Evolutionary conservation across 805 yeast genomes (phyloP).

Genomic region (Diddensiella transvaalensis): DNA sequence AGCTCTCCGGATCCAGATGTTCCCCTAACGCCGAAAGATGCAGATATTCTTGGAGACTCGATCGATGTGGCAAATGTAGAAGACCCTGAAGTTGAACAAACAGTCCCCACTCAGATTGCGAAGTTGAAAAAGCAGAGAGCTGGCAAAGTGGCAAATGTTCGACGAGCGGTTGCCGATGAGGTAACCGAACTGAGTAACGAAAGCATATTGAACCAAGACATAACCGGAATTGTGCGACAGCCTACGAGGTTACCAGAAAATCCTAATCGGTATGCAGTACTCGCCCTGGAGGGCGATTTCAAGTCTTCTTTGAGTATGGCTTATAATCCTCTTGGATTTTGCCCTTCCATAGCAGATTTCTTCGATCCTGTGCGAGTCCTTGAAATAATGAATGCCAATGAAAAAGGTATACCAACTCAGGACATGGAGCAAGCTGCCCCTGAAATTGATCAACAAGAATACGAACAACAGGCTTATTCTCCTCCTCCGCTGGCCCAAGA

Average conservation of each 20-base stretch:
- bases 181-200: slow-evolving; percentile 41
- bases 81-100: neutral
- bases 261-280: slow-evolving; percentile 6
- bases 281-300: slow-evolving; percentile 2
- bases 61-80: slow-evolving; percentile 11
- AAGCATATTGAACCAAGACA: slow-evolving; percentile 27
- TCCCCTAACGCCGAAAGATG: slow-evolving; percentile 15
- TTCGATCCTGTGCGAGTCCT: slow-evolving; percentile 10
- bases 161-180: slow-evolving; percentile 39
- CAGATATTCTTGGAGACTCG: slow-evolving; percentile 11
- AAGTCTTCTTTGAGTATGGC: slow-evolving; percentile 2
- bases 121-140: neutral
- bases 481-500: neutral
- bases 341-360: slow-evolving; percentile 1
- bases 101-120: neutral
- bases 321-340: slow-evolving; percentile 11
- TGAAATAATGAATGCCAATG: slow-evolving; percentile 9
- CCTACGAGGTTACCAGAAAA: slow-evolving; percentile 19
- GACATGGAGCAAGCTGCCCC: neutral
- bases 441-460: neutral
- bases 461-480: neutral
- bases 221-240: slow-evolving; percentile 8
- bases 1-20: slow-evolving; percentile 11
- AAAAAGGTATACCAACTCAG: neutral
- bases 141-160: neutral